Conservation (phyloP, 2,329 filamentous ascomycete genomes). For the Tolypocladium capitatum region DNA sequence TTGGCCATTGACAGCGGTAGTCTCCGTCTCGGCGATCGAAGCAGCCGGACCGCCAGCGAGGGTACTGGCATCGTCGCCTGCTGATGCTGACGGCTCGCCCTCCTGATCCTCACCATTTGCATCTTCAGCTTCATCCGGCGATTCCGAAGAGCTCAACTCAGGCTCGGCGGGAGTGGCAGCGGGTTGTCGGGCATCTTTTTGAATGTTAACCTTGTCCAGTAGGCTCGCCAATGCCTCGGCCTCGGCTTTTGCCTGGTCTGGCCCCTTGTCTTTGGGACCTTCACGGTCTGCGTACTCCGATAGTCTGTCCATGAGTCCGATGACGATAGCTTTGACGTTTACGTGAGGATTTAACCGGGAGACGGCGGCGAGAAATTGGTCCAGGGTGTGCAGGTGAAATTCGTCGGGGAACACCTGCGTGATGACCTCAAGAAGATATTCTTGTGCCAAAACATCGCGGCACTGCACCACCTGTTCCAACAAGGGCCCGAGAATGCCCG, state of each 20-base stretch:
- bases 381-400: slow-evolving; percentile 91
- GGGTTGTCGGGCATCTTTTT: slow-evolving; percentile 32
- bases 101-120: slow-evolving; percentile 14
- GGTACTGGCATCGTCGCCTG: slow-evolving; percentile 18
- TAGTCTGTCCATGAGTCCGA: slow-evolving; percentile 91
- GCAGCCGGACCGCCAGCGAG: slow-evolving; percentile 19
- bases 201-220: slow-evolving; percentile 63
- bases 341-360: slow-evolving; percentile 90
- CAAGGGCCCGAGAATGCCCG: slow-evolving; percentile 73
- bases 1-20: slow-evolving; percentile 33
- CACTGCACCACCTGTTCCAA: slow-evolving; percentile 97
- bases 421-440: slow-evolving; percentile 95
- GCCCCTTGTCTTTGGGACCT: slow-evolving; percentile 54
- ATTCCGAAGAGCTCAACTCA: slow-evolving; percentile 22
- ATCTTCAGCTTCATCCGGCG: slow-evolving; percentile 16
- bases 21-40: slow-evolving; percentile 32
- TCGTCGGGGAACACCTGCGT: slow-evolving; percentile 98
- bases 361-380: slow-evolving; percentile 87
- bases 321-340: slow-evolving; percentile 95
- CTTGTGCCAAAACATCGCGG: slow-evolving; percentile 88
- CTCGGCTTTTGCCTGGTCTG: slow-evolving; percentile 65
- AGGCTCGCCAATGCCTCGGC: slow-evolving; percentile 70
- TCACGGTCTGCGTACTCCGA: slow-evolving; percentile 92
- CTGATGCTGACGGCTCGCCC: slow-evolving; percentile 7
- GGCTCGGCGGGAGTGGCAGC: slow-evolving; percentile 8